Base-by-base conservation (phyloP, 2,329 filamentous ascomycete species). In the Pseudocercospora fijiensis region DNA sequence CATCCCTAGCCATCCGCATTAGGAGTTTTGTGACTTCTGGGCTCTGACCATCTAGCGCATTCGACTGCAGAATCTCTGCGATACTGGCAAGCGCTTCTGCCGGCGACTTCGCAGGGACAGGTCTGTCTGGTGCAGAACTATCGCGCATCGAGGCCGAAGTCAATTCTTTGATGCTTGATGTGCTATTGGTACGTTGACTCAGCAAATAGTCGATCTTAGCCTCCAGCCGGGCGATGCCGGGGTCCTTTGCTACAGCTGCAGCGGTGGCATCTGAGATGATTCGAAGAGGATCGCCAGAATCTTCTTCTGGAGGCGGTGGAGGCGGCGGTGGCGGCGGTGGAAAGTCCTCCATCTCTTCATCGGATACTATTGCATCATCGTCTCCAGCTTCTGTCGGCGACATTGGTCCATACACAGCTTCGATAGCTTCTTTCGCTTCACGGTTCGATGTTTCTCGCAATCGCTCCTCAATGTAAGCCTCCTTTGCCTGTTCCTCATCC, bases 151-250 rank as follows among this genome's bases (percentile, higher is more conserved):
- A 41, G 43, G 22, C 27, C 16, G 61, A 41, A 27, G 22, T 56
- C 27, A 45, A 45, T 13, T 45, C 53, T 37, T 58, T 57, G 55
- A 41, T 45, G 16, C 8, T 41, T 18, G 57, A 41, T 2, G 28
- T 20, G 24, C 26, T 57, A 26, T 27, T 26, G 13, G 53, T 11
- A 24, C 33, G 33, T 43, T 43, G 60, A 33, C 16, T 58, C 4
- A 64, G 33, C 22, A 66, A 41, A 18, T 56, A 53, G 20, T 64
- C 62, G n/a, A 66, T 64, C 26, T 64, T 66, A 11, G 65, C 59
- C 47, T 66, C 65, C 8, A 66, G 33, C 28, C 65, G 65, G 27
- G 62, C 62, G 33, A 66, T 47, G 3, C 52, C 51, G 20, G 64
- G 63, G 57, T 65, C 63, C 56, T 51, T 41, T 22, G 63, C 60